These are phyloP conservation scores for Chalciporus pseudorubinellus DNA, from an alignment of 768 basidiomycete species.

Conservation along the genomic window DNA sequence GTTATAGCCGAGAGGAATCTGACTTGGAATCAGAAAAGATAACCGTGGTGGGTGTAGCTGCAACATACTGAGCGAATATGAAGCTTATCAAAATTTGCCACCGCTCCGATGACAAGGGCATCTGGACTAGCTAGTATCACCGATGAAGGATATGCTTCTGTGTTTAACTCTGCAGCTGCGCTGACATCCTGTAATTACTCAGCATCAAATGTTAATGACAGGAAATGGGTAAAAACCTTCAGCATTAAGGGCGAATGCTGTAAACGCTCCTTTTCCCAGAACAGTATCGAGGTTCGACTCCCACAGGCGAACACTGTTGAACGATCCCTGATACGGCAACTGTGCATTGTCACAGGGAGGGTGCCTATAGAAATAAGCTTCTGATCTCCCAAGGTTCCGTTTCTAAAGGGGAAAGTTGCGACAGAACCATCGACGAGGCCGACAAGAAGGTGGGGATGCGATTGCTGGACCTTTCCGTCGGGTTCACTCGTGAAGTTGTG, in stretches of 20 bases:
- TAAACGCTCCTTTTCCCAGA: conserved; percentile 62
- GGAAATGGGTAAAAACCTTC: conserved; percentile 43
- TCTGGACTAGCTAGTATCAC: conserved; percentile 57
- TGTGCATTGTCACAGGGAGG: conserved; percentile 60
- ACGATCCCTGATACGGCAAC: conserved; percentile 52
- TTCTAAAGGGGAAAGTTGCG: conserved; percentile 49
- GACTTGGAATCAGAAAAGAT: conserved; percentile 1
- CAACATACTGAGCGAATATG: conserved; percentile 71
- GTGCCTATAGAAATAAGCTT: conserved; percentile 66
- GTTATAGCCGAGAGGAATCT: conserved; percentile 73
- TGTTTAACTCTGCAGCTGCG: conserved; percentile 51
- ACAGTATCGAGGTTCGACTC: conserved; percentile 65
- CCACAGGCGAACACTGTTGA: conserved; percentile 68
- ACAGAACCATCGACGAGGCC: conserved; percentile 78
- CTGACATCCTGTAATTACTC: conserved; percentile 45
- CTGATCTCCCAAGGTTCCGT: conserved; percentile 41
- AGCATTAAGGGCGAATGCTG: conserved; percentile 69
- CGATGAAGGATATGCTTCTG: conserved; percentile 45
- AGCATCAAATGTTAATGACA: neutral
- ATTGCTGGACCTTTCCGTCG: conserved; percentile 35
- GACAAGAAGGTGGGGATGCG: conserved; percentile 58
- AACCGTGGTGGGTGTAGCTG: neutral
- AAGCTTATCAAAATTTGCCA: conserved; percentile 70
- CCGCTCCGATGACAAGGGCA: conserved; percentile 61
- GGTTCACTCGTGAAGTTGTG: conserved; percentile 55